Evolutionary conservation across 163 green algal genomes (phyloP).

Genomic region (Chlamydomonas reinhardtii): DNA sequence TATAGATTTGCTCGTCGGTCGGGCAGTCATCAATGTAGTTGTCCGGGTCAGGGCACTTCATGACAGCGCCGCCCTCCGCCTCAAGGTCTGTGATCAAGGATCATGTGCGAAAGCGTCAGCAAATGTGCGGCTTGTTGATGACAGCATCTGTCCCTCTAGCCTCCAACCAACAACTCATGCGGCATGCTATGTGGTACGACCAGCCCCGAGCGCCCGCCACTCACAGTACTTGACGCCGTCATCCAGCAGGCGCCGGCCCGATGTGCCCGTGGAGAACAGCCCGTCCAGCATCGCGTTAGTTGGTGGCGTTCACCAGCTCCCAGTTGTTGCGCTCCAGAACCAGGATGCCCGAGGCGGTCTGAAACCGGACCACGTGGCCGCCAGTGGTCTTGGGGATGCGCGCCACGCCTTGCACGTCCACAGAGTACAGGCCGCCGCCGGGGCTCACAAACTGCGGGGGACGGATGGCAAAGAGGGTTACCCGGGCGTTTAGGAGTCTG

Average conservation of each 20-base stretch:
- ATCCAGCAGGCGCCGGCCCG: neutral
- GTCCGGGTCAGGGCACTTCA: too few species aligned
- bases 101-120: too few species aligned
- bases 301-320: neutral
- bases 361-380: neutral
- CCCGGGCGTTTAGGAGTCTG: too few species aligned
- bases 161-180: too few species aligned
- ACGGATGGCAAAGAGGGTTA: neutral
- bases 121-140: too few species aligned
- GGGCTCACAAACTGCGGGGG: slow-evolving; percentile 6
- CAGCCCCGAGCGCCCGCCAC: neutral
- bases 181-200: too few species aligned
- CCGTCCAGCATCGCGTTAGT: neutral
- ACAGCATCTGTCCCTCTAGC: too few species aligned
- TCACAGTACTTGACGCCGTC: neutral
- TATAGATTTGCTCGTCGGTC: too few species aligned
- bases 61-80: too few species aligned
- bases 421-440: neutral
- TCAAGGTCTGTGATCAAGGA: too few species aligned
- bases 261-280: neutral
- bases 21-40: too few species aligned
- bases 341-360: slow-evolving; percentile 10
- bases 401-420: neutral
- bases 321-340: neutral
- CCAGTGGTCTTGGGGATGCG: neutral